Conservation (phyloP, 2,329 filamentous ascomycete genomes). For the Claviceps africana region DNA sequence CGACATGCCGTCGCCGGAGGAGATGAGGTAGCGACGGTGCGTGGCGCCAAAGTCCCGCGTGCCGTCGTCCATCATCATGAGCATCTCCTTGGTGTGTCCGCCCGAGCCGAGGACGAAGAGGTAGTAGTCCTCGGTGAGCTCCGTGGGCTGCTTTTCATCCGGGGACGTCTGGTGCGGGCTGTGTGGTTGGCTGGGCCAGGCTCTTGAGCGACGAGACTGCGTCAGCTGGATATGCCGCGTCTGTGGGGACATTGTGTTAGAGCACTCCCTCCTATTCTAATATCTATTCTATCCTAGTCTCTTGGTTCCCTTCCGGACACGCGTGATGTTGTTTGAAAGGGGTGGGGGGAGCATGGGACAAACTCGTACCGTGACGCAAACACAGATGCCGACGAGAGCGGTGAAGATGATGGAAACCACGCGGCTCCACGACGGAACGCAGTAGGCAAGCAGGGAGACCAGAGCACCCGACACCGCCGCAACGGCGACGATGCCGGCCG, state of each 20-base stretch:
- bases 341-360: not conserved
- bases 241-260: conserved; percentile 7
- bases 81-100: conserved; percentile 90
- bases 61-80: conserved; percentile 59
- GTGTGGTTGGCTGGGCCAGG: conserved; percentile 6
- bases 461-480: not conserved
- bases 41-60: conserved; percentile 35
- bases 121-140: conserved; percentile 33
- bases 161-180: too few species aligned
- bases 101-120: conserved; percentile 81
- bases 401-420: conserved; percentile 8
- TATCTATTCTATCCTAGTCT: not conserved
- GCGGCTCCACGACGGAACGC: not conserved
- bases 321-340: not conserved
- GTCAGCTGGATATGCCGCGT: conserved; percentile 18
- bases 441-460: not conserved
- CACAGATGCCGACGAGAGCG: conserved; percentile 10
- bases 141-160: too few species aligned
- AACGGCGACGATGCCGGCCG: not conserved
- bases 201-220: conserved; percentile 8
- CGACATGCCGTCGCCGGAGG: conserved; percentile 58
- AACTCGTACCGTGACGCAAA: conserved; percentile 18
- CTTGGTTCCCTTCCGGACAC: not conserved
- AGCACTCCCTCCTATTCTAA: not conserved
- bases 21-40: conserved; percentile 71